These are phyloP conservation scores for Nitzschia sp. DNA, from an alignment of 108 stramenopile species.

Conservation along the genomic window DNA sequence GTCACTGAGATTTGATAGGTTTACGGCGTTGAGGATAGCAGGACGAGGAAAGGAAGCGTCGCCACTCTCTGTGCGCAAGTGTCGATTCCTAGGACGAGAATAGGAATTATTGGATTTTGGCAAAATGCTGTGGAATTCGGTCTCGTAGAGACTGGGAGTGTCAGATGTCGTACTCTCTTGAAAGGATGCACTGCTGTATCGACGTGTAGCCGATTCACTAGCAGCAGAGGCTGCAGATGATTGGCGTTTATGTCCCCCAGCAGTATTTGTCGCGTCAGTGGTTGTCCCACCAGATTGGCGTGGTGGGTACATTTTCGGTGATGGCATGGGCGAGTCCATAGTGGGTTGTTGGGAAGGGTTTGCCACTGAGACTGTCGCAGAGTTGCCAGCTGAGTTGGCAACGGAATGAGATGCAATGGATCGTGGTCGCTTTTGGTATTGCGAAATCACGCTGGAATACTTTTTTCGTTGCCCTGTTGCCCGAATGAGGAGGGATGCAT, in stretches of 20 bases:
- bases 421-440: conserved; percentile 22
- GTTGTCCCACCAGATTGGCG: background rate
- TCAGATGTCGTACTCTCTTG: background rate
- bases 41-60: conserved; percentile 7
- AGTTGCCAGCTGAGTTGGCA: background rate
- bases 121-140: background rate
- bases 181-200: background rate
- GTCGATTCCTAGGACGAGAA: background rate
- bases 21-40: conserved; percentile 6
- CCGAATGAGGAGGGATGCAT: conserved; percentile 42
- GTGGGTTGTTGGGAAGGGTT: background rate
- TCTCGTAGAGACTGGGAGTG: background rate
- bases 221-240: background rate
- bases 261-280: background rate
- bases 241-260: background rate
- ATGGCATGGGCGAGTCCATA: no score
- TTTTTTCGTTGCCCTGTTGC: conserved; percentile 26
- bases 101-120: background rate
- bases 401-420: background rate
- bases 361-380: background rate
- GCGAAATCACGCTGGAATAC: conserved; percentile 14
- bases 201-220: background rate
- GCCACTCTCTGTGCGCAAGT: background rate
- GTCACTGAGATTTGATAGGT: background rate
- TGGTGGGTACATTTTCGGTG: background rate